These are phyloP conservation scores for Heliamphora exappendiculata DNA, from an alignment of 148 eudicot genomes.

Conservation along the genomic window DNA sequence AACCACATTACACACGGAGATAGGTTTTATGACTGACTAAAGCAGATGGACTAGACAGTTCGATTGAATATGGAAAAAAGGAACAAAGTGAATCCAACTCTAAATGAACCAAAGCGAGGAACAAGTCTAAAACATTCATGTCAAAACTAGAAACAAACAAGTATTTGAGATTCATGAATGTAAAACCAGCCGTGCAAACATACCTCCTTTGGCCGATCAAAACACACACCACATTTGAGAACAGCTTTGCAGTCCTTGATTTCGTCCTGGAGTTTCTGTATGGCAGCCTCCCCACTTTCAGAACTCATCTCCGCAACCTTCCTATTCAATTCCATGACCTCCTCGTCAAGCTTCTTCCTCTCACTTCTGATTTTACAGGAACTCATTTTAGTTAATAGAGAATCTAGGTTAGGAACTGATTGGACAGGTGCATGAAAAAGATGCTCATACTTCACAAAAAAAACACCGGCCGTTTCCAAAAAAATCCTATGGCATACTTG, in stretches of 20 bases:
- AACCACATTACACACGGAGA: not conserved
- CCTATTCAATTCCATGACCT: constrained; percentile 51
- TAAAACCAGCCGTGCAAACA: not conserved
- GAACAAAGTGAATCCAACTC: not conserved
- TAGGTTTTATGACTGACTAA: not conserved
- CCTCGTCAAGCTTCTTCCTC: constrained; percentile 74
- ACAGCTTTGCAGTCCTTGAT: constrained; percentile 86
- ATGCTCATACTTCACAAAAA: not conserved
- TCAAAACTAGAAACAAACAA: not conserved
- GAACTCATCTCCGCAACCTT: constrained; percentile 56
- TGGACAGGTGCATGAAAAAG: not conserved
- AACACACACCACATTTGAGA: constrained; percentile 95
- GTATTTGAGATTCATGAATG: not conserved
- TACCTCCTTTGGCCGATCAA: constrained; percentile 98
- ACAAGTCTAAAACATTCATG: too few species aligned
- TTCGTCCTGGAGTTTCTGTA: constrained; percentile 86
- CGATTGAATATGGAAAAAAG: not conserved
- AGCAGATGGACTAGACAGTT: not conserved
- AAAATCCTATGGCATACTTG: not conserved
- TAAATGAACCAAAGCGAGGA: not conserved
- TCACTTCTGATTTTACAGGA: constrained; percentile 40
- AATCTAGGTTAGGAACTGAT: too few species aligned
- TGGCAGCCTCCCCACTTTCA: constrained; percentile 80
- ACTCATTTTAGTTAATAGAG: not conserved
- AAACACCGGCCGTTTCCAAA: not conserved